Evolutionary conservation across 768 basidiomycete species (phyloP).

Genomic region (Serpula lacrymans): DNA sequence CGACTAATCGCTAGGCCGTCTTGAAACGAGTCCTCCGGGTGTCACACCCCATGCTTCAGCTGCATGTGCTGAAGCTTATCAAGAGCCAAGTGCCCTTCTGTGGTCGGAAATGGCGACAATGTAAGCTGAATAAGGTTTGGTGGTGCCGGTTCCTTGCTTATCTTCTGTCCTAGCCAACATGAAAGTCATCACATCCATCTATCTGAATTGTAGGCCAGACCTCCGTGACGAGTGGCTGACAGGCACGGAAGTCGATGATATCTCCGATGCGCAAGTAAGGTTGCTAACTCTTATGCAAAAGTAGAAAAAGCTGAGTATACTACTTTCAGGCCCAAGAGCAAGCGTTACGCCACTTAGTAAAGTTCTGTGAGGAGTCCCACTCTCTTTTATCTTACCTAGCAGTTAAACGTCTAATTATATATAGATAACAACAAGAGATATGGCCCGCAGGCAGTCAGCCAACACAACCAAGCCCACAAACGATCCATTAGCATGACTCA

Average conservation of each 20-base stretch:
- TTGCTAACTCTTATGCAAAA: constrained; percentile 2
- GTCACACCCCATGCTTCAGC: constrained; percentile 88
- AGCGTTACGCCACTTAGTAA: constrained; percentile 88
- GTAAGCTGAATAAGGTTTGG: constrained; percentile 41
- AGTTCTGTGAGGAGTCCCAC: constrained; percentile 71
- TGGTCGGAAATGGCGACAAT: constrained; percentile 96
- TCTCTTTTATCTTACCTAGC: constrained; percentile 1
- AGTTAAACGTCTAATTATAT: constrained; percentile 10
- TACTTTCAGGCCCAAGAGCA: constrained; percentile 82
- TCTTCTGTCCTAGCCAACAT: constrained; percentile 73
- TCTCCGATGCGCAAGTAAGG: constrained; percentile 82
- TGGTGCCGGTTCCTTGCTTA: constrained; percentile 1
- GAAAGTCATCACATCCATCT: constrained; percentile 99
- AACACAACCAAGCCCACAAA: constrained; percentile 61
- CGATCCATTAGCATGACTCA: constrained; percentile 83
- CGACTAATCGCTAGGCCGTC: constrained; percentile 72
- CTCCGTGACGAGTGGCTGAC: constrained; percentile 97
- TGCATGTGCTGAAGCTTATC: constrained; percentile 94
- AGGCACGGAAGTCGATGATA: constrained; percentile 87
- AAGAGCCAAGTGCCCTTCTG: constrained; percentile 99
- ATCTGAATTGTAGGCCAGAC: constrained; percentile 95
- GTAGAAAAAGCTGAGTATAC: not conserved
- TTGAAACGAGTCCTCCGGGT: constrained; percentile 93
- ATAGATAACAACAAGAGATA: constrained; percentile 91
- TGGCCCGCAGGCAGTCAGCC: constrained; percentile 51